Evolutionary conservation across 2,329 filamentous ascomycete species (phyloP), one percentile per base, ranked within the genome.

Genomic region (Fusarium guadeloupense): DNA sequence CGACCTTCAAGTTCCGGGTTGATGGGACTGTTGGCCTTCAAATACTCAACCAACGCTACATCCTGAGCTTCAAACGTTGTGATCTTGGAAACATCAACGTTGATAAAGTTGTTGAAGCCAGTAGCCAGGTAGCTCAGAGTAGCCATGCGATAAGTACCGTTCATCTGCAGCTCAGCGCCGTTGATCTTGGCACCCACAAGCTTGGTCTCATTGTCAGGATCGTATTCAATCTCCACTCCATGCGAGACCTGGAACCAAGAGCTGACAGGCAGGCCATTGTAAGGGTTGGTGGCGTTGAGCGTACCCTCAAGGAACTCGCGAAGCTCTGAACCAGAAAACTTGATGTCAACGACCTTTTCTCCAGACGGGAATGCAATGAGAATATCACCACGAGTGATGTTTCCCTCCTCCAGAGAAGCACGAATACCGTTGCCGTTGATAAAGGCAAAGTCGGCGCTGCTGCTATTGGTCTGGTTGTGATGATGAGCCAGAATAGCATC

Each of bases 361-460:
- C 84, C 83, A 62, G 89, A 89, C 26, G 86, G 86, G 73, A 89
- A 89, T 0, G 84, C 80, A 0, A 84, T 88, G 4, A 88, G 75
- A 5, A 89, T 82, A 55, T 87, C 81, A 51, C 86, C 86, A 34
- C 85, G 83, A 6, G 85, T 89, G 69, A 89, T 83, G 47, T 82
- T 72, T 20, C 86, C 87, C 14, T 74, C 70, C 41, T 85, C 84
- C 52, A 89, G 89, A 35, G 82, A 83, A 8, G 86, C 84, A 23
- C 86, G 84, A 52, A 89, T 81, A 21, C 86, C 86, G 17, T 86
- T 86, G 3, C 82, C 82, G 71, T 89, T 89, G 73, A 86, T 83
- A 43, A 89, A 71, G 2, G 85, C 84, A 59, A 88, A 87, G 66
- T 80, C 79, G 30, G 65, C 37, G 46, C n/a, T 81, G 80, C 4